These are phyloP conservation scores for Afroboletus lepidellus DNA, from an alignment of 1,284 basidiomycete genomes.

Conservation along the genomic window DNA sequence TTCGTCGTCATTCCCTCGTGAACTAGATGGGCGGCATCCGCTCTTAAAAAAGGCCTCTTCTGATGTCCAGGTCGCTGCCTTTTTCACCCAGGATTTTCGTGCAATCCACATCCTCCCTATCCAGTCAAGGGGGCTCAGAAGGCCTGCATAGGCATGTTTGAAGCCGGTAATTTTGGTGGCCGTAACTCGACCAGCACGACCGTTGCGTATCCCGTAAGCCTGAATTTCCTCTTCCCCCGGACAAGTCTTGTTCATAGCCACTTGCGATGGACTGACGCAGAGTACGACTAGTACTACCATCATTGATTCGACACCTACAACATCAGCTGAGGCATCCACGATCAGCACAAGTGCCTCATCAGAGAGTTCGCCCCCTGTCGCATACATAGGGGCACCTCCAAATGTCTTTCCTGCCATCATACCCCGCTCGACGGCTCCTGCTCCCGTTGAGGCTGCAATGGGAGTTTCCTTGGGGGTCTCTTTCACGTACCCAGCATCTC, in stretches of 20 bases:
- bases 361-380: too few species aligned
- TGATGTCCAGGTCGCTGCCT: neutral
- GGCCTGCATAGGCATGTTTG: neutral
- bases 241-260: neutral
- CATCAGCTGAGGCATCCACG: neutral
- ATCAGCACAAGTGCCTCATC: neutral
- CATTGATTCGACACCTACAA: neutral
- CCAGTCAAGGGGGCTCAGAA: neutral
- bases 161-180: neutral
- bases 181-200: neutral
- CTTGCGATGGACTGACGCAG: neutral
- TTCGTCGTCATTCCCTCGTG: conserved; percentile 12
- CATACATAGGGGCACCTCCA: neutral
- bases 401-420: neutral
- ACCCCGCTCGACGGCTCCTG: neutral
- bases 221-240: neutral
- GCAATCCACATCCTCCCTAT: neutral
- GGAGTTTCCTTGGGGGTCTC: neutral
- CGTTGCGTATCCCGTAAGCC: neutral
- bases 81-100: neutral
- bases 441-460: neutral
- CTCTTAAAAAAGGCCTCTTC: conserved; percentile 8
- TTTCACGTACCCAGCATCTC: neutral
- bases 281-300: neutral
- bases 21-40: conserved; percentile 1